These are phyloP conservation scores for Vitis cinerea DNA, from an alignment of 164 flowering plant genomes.

Conservation along the genomic window DNA sequence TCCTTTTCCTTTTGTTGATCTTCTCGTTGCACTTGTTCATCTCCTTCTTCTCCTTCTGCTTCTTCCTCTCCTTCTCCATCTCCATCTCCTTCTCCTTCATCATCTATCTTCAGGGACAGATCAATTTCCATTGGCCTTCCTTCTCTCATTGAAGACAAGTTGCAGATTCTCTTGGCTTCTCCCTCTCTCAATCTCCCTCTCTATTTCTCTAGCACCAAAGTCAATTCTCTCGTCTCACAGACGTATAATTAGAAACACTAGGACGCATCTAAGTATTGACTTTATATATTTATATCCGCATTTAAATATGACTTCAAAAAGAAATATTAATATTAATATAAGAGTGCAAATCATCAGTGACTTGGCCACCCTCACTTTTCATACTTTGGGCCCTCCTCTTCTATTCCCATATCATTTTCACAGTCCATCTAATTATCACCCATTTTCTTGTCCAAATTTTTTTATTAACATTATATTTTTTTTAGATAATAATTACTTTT, in stretches of 20 bases:
- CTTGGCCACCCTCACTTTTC: too few relatives aligned
- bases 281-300: constrained; percentile 21
- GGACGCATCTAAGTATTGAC: constrained; percentile 54
- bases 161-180: constrained; percentile 17
- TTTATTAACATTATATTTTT: too few relatives aligned
- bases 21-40: not conserved
- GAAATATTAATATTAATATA: too few relatives aligned
- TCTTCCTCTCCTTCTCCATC: constrained; percentile 10
- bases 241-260: constrained; percentile 28
- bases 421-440: too few relatives aligned
- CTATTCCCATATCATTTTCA: too few relatives aligned
- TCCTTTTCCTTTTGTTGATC: constrained; percentile 5
- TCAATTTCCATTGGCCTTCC: constrained; percentile 39
- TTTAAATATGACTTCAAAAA: constrained; percentile 7
- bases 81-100: constrained; percentile 9
- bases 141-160: constrained; percentile 19
- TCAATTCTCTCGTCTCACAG: constrained; percentile 55
- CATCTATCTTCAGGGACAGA: constrained; percentile 48
- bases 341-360: too few relatives aligned
- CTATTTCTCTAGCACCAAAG: constrained; percentile 46
- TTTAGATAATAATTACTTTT: too few relatives aligned
- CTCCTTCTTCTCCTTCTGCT: constrained; percentile 7
- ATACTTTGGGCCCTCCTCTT: too few relatives aligned
- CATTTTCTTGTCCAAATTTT: too few relatives aligned
- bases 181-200: constrained; percentile 15